Conservation (phyloP, 495 filamentous ascomycete genomes). For the Podospora anserina region DNA sequence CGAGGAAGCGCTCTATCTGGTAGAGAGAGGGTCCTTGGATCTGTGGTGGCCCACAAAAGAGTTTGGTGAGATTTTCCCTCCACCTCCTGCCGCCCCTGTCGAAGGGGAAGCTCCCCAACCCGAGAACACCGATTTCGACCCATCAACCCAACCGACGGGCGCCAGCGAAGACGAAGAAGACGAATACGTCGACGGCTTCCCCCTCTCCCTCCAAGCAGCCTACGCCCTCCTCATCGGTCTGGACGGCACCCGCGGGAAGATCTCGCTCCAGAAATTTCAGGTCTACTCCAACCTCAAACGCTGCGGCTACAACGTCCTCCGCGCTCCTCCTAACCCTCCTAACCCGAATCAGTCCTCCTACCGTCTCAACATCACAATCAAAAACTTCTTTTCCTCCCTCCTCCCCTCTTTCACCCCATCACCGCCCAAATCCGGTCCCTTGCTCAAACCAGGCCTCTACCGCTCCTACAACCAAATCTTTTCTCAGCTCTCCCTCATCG, state of each 20-base stretch:
- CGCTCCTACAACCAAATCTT: constrained; percentile 78
- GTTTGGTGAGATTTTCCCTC: constrained; percentile 40
- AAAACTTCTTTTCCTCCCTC: constrained; percentile 44
- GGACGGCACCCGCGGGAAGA: constrained; percentile 57
- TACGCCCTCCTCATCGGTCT: constrained; percentile 75
- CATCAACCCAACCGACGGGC: constrained; percentile 19
- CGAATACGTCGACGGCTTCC: constrained; percentile 61
- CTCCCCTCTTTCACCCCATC: constrained; percentile 26
- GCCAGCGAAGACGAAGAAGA: constrained; percentile 21
- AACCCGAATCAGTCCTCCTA: background rate
- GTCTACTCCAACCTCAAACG: constrained; percentile 83
- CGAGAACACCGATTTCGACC: constrained; percentile 16
- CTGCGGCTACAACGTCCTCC: constrained; percentile 73
- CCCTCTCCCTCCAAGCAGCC: constrained; percentile 84
- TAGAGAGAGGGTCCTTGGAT: constrained; percentile 84
- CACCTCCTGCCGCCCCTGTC: constrained; percentile 1
- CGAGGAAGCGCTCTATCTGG: constrained; percentile 83
- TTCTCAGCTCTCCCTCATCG: constrained; percentile 68
- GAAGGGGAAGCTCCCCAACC: constrained; percentile 6
- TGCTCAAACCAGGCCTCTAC: constrained; percentile 74
- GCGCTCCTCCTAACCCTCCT: constrained; percentile 51
- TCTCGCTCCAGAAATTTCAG: constrained; percentile 73
- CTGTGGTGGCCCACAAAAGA: constrained; percentile 67
- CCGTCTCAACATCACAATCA: constrained; percentile 26
- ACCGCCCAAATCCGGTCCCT: constrained; percentile 50